Base-by-base conservation (phyloP, 2,329 filamentous ascomycete genomes). In the Hirsutella rhossiliensis region DNA sequence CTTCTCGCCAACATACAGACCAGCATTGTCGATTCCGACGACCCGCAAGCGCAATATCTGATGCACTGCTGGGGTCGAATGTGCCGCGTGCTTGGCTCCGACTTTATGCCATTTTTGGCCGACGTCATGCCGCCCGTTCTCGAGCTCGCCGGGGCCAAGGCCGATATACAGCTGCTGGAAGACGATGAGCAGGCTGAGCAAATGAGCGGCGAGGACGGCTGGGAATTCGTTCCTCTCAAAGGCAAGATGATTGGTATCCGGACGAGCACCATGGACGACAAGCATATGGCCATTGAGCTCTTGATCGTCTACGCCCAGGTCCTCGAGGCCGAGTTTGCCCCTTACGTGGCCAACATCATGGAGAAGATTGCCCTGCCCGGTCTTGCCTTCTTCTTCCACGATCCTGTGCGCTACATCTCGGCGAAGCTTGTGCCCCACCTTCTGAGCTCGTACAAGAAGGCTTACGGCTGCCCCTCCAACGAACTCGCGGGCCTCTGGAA, bases 11-110 rank as follows among this genome's bases (percentile, higher is more conserved):
- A 78, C 49, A 94, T 97, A 45, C 92, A 98, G 62, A 74, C 80
- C 54, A 83, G 76, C 58, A 92, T 97, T 49, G 83, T 81, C 5
- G 92, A 98, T 56, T 68, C 88, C 1, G 92, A 98, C 55, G 92
- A 98, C 59, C 92, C 92, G 34, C 92, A 98, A 64, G 85, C 88
- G 15, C 90, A 94, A 56, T 98, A 98, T 62, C 75, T 98, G 31
- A 86, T 98, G 66, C 92, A 98, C 72, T 98, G 92, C 69, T 98
- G 92, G 92, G 92, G 92, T 43, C 82, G 92, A 41, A 98, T 98
- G 92, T 97, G 90, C 66, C 83, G 92, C 52, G 90, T 98, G 28
- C 76, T 98, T 50, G 88, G 85, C 18, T 69, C 77, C 40, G 89
- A 96, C 55, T 98, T 98, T 64, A 73, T 97, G 12, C 89, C 89